Evolutionary conservation across 2,329 filamentous ascomycete species (phyloP), one percentile per base, ranked within the genome.

Genomic region (Aspergillus fructus): DNA sequence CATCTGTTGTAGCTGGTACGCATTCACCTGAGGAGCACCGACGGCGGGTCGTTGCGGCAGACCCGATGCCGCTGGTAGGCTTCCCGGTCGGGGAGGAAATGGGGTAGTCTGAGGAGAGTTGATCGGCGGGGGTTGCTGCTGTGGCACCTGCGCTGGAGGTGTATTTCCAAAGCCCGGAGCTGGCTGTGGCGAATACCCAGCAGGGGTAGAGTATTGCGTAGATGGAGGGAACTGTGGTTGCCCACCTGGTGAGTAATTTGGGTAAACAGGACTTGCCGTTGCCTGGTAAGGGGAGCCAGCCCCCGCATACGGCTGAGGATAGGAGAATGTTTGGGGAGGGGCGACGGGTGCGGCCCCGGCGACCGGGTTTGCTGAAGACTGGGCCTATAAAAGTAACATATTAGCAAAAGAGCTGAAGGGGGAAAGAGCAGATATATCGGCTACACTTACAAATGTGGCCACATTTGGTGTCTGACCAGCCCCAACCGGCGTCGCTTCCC

Each of bases 11-110:
- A 85, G 77, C 59, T 82, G 79, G 58, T 79, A 80, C 43, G 79
- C 76, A 64, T 81, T 83, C 58, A 83, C 75, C 55, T 76, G 76
- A 27, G 82, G 81, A 15, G 81, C 79, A 59, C 78, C 79, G 66
- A 87, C 85, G 11, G 79, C 76, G 15, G 85, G 85, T 52, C 85
- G 79, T 62, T 86, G 83, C 3, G 85, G 85, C 43, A 88, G 78
- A 55, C 84, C 82, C 21, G 83, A 79, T 13, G 81, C 80, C 49
- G 77, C 68, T n/a, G 83, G 82, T 48, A 85, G 72, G 66, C 80
- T 83, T 57, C 79, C 81, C 52, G 83, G 80, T 62, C 82, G 76
- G 48, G 76, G 77, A 13, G 80, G 77, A 46, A 79, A 67, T 49
- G 66, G 64, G 30, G 64, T 64, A 58, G 62, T 65, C 58, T 74